Base-by-base conservation (phyloP, 495 filamentous ascomycete genomes). In the Cercophora samala region DNA sequence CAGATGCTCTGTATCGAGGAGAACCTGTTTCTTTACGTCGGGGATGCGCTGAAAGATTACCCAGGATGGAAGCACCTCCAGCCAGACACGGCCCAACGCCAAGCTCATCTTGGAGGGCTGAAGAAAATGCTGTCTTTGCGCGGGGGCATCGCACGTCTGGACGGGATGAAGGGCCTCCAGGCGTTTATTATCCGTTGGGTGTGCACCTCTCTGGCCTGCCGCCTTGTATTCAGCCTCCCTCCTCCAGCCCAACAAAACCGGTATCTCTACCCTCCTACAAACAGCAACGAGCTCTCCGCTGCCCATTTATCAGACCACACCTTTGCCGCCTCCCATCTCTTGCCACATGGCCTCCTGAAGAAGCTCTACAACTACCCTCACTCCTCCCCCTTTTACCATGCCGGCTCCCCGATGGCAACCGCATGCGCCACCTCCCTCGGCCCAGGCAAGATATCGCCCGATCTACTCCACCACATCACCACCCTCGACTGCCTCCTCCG, bases 111-210 rank as follows among this genome's bases (percentile, higher is more conserved):
- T 17, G 52, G 18, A 5, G 64, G 70, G 0, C 42, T 66, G 64
- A 62, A 67, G 54, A 58, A 60, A 22, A 67, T 72, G 70, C 59
- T 72, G 8, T 58, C 46, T 6, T 53, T 72, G 26, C 67, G 66
- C 19, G 70, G 70, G 1, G 70, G 70, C 5, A 37, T 72, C 2
- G 42, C 25, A 15, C 22, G 17, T 1, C 61, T 72, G 21, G 59
- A 58, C 37, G 29, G 64, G 3, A 65, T 56, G 52, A 46, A 62
- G 46, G 64, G 62, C 42, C 53, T 72, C 37, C 70, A 68, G 58
- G 64, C 62, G 18, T 72, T 69, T 24, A 22, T 69, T 13, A 59
- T 67, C 52, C 55, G 64, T 11, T 69, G 64, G 70, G 64, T 58
- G 15, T 65, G 60, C 56, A 65, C 60, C 19, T 56, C 64, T 2